These are phyloP conservation scores for Emmonsiellopsis sp. DNA, from an alignment of 2,329 filamentous ascomycete genomes.

Conservation along the genomic window DNA sequence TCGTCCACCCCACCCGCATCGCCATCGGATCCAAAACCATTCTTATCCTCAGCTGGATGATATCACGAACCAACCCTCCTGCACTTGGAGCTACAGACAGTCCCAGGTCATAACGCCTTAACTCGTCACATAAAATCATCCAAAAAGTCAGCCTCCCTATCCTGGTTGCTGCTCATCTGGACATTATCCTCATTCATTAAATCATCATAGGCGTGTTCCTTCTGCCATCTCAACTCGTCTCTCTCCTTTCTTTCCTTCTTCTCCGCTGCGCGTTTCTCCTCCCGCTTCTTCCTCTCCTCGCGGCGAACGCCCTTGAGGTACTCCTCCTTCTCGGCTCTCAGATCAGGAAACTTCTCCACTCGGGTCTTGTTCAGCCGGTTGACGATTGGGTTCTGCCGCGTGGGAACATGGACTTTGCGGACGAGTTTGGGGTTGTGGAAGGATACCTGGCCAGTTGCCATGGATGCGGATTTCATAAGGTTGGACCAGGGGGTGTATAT, in stretches of 20 bases:
- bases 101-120: background rate
- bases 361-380: slow-evolving; percentile 98
- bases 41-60: background rate
- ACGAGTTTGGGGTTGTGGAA: slow-evolving; percentile 85
- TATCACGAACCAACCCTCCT: background rate
- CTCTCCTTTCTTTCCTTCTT: slow-evolving; percentile 56
- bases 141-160: slow-evolving; percentile 62
- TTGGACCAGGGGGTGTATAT: slow-evolving; percentile 99
- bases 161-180: slow-evolving; percentile 71
- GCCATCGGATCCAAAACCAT: too few relatives aligned
- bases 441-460: slow-evolving; percentile 89
- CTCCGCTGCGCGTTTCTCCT: slow-evolving; percentile 32
- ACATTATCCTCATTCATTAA: slow-evolving; percentile 77
- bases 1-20: too few relatives aligned
- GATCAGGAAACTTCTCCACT: slow-evolving; percentile 76
- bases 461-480: slow-evolving; percentile 86
- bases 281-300: slow-evolving; percentile 45
- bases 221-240: slow-evolving; percentile 84
- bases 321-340: slow-evolving; percentile 74
- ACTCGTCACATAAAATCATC: slow-evolving; percentile 79
- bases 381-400: slow-evolving; percentile 80
- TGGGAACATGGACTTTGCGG: slow-evolving; percentile 67
- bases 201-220: slow-evolving; percentile 96
- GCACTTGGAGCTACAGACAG: background rate
- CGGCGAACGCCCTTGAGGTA: slow-evolving; percentile 62